Base-by-base conservation (phyloP, 2,329 filamentous ascomycete species). In the Fusarium chuoi region DNA sequence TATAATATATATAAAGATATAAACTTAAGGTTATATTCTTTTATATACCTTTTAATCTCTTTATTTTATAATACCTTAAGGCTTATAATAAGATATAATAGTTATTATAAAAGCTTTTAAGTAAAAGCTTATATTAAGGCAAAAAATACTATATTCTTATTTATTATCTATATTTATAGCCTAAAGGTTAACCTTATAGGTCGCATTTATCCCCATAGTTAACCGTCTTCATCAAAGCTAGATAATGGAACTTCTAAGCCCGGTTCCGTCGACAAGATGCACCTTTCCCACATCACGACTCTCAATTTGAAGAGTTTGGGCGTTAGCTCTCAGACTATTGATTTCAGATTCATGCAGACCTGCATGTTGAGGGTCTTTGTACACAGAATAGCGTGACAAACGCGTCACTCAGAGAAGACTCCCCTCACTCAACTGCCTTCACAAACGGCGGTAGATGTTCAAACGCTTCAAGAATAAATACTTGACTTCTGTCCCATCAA, bases 331-430 rank as follows among this genome's bases (percentile, higher is more conserved):
- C 22, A 65, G 20, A 58, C 61, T 66, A 66, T 65, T 3, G 49
- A 65, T 66, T 65, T 58, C 24, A 38, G 42, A 5, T 49, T 58
- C 30, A 65, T 65, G 48, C 36, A 58, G 15, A 20, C n/a, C 13
- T 26, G 1, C 12, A 49, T 17, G 4, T 4, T 10, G 22, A n/a
- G 13, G 6, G 7, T 7, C 10, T 33, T 7, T 17, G 13, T 26
- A 5, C 14, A 5, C 10, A 6, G 1, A 18, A n/a, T 24, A 44
- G 42, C 24, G 18, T 49, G 14, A 11, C 0, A 22, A n/a, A 65
- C 63, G 61, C 61, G 63, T 66, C 36, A 65, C 18, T 33, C 1
- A 26, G 24, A 10, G 1, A 11, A 20, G 12, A n/a, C 8, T 52
- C 36, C 17, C 8, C 3, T 46, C 11, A 11, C 3, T 46, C 11